Conservation (phyloP, 352 stramenopile species). For the Globisporangium splendens region DNA sequence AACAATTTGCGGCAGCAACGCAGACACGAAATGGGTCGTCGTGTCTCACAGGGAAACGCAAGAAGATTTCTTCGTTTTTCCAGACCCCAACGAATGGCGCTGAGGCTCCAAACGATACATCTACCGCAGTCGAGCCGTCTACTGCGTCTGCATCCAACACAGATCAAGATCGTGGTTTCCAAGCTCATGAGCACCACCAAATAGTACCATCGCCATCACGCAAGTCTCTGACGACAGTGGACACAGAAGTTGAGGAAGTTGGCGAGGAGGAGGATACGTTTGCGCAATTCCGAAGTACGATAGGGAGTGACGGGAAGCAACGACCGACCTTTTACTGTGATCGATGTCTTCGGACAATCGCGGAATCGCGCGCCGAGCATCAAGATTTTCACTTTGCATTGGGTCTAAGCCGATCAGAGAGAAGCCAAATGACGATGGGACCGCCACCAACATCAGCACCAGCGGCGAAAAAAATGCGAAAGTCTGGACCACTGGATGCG, state of each 20-base stretch:
- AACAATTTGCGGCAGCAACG: constrained; percentile 19
- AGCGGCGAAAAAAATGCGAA: constrained; percentile 17
- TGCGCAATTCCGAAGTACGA: constrained; percentile 15
- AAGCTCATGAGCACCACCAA: no score
- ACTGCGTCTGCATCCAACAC: background rate
- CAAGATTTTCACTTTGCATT: constrained; percentile 60
- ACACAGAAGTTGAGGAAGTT: background rate
- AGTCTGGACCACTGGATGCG: constrained; percentile 41
- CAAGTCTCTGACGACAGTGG: background rate
- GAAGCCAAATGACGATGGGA: constrained; percentile 15
- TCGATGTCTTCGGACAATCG: constrained; percentile 29
- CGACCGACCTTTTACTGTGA: constrained; percentile 27
- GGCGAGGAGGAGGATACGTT: constrained; percentile 3
- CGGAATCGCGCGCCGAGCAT: constrained; percentile 38
- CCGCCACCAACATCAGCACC: constrained; percentile 5
- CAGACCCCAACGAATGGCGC: background rate
- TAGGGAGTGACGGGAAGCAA: background rate
- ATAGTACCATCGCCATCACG: background rate
- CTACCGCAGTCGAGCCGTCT: no score
- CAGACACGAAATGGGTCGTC: constrained; percentile 7
- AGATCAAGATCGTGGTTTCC: background rate
- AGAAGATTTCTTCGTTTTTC: constrained; percentile 71
- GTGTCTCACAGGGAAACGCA: constrained; percentile 26
- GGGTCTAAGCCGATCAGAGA: constrained; percentile 28
- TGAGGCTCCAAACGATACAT: no score